Evolutionary conservation across 176 grass and related monocot species (phyloP).

Genomic region (Triticum timopheevii): DNA sequence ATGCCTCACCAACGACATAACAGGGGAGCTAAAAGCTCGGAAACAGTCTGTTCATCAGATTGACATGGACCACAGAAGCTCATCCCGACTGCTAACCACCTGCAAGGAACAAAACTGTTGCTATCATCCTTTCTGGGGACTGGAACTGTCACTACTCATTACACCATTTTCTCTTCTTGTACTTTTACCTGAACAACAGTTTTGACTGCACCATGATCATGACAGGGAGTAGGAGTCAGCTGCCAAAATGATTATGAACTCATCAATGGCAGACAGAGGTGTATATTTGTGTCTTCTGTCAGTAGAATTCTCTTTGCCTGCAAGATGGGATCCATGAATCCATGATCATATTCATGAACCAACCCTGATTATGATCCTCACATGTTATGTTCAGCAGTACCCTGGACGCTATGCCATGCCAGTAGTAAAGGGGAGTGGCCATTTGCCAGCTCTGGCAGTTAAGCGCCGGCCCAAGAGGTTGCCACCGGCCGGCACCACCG

Average conservation of each 20-base stretch:
- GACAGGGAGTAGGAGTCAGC: not conserved
- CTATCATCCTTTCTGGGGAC: too few relatives aligned
- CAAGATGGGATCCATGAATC: conserved; percentile 5
- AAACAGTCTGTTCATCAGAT: too few relatives aligned
- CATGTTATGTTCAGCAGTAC: conserved; percentile 3
- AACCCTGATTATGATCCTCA: conserved; percentile 5
- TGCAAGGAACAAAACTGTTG: too few relatives aligned
- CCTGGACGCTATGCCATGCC: conserved; percentile 11
- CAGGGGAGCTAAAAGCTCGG: not conserved
- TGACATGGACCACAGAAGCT: too few relatives aligned
- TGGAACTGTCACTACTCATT: not conserved
- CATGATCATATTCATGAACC: not conserved
- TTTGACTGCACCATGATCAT: not conserved
- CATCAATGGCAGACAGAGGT: not conserved
- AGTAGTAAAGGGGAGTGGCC: not conserved
- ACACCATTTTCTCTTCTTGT: not conserved
- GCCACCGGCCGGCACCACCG: not conserved
- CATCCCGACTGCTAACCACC: too few relatives aligned
- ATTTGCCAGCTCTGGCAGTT: conserved; percentile 21
- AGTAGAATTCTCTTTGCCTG: not conserved
- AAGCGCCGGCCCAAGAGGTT: conserved; percentile 35
- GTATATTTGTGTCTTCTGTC: not conserved
- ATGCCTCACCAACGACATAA: not conserved
- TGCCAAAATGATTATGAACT: not conserved
- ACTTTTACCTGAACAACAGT: not conserved